Conservation (phyloP, 2,329 filamentous ascomycete species). For the Colletotrichum noveboracense region DNA sequence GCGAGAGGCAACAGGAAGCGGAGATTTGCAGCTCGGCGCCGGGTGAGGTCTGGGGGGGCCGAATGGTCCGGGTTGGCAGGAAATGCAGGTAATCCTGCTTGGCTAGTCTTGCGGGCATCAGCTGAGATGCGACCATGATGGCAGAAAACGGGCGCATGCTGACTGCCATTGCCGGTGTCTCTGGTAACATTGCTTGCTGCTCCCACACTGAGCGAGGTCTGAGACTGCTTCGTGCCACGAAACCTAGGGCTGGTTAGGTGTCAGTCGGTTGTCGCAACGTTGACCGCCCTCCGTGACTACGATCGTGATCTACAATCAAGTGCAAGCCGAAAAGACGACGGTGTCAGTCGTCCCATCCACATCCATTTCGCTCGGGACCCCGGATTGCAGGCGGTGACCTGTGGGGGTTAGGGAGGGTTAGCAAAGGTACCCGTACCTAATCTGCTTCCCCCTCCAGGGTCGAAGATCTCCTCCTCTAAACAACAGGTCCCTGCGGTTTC, state of each 20-base stretch:
- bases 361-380: neutral
- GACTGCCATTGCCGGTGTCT: neutral
- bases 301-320: neutral
- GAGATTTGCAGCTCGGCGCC: neutral
- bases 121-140: neutral
- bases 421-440: neutral
- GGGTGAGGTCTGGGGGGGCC: neutral
- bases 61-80: neutral
- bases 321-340: neutral
- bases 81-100: neutral
- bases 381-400: neutral
- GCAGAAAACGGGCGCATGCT: neutral
- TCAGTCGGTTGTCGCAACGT: neutral
- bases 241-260: neutral
- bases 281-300: neutral
- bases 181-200: neutral
- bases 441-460: neutral
- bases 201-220: neutral
- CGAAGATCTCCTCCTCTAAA: neutral
- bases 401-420: neutral
- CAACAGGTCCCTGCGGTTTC: neutral
- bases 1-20: neutral
- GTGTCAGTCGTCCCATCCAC: neutral
- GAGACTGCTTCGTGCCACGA: neutral
- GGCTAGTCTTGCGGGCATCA: neutral